Evolutionary conservation across 768 basidiomycete species (phyloP).

Genomic region (Kockovaella imperatae): DNA sequence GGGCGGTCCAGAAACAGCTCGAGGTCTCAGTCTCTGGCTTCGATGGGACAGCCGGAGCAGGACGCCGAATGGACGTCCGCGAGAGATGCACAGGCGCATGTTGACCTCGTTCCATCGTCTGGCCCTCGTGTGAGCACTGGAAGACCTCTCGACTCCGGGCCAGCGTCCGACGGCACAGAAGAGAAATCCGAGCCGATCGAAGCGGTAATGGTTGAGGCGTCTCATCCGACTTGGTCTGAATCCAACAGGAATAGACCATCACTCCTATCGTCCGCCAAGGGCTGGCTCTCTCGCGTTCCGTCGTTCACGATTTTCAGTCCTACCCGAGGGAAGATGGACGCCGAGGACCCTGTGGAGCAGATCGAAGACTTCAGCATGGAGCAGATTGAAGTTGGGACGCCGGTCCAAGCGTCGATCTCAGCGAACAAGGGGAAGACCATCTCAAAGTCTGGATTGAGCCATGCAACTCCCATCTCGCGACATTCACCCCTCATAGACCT

Average conservation of each 20-base stretch:
- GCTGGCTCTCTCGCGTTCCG: conserved; percentile 19
- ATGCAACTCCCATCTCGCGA: neutral
- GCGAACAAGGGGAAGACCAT: neutral
- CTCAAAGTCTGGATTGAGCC: neutral
- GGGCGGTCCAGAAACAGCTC: no score
- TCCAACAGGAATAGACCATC: conserved; percentile 8
- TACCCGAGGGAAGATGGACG: neutral
- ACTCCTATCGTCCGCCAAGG: conserved; percentile 14
- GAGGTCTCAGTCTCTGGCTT: no score
- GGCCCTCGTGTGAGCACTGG: neutral
- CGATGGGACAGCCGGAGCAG: no score
- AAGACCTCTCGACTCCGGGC: no score
- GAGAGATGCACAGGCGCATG: no score
- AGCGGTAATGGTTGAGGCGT: neutral
- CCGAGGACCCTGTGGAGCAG: neutral
- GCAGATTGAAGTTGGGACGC: no score
- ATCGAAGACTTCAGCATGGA: no score
- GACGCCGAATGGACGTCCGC: no score
- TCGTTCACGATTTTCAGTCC: conserved; percentile 18
- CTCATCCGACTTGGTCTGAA: neutral
- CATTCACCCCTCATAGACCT: neutral
- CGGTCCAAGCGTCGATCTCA: neutral
- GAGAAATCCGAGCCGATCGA: neutral
- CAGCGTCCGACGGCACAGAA: neutral
- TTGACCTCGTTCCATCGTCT: neutral